Percentiles rank a stretch among this genome's conserved stretches.
These are phyloP conservation scores for Globisporangium nodosum DNA, from an alignment of 352 stramenopile species.

Conservation along the genomic window DNA sequence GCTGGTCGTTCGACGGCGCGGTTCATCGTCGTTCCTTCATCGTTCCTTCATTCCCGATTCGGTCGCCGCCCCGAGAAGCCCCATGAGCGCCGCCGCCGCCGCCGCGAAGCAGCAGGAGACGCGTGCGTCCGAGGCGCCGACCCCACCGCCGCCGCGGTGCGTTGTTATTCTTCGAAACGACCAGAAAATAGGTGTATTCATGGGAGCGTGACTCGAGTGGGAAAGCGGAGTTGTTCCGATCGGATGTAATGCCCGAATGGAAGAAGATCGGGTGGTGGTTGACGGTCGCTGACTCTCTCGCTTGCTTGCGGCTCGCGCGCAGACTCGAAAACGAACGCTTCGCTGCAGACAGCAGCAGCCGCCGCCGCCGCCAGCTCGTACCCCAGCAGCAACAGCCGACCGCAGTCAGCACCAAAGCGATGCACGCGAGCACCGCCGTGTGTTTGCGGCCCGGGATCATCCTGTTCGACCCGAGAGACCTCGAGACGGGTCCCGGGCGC, in stretches of 20 bases:
- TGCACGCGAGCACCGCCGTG: slow-evolving; percentile 4
- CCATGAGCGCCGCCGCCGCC: not conserved
- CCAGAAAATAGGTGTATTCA: no score
- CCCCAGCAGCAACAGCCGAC: slow-evolving; percentile 1
- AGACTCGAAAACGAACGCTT: not conserved
- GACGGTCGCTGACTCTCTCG: not conserved
- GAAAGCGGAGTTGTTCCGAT: not conserved
- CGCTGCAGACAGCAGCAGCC: not conserved
- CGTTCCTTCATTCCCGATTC: no score
- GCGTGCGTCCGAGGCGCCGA: not conserved
- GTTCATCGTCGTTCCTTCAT: no score
- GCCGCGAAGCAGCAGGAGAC: not conserved
- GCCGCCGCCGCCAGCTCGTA: not conserved
- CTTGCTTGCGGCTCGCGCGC: not conserved
- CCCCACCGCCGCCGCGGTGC: not conserved
- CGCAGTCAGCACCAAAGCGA: slow-evolving; percentile 2
- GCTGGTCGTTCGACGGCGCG: no score
- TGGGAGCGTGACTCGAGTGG: not conserved
- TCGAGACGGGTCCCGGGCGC: slow-evolving; percentile 10
- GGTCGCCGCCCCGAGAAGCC: no score
- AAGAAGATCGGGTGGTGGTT: not conserved
- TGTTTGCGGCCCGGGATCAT: slow-evolving; percentile 27
- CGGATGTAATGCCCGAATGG: not conserved
- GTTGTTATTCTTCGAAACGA: not conserved
- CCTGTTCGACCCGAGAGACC: slow-evolving; percentile 46